Conservation (phyloP, 306 rosid genomes). For the Citrullus colocynthis region DNA sequence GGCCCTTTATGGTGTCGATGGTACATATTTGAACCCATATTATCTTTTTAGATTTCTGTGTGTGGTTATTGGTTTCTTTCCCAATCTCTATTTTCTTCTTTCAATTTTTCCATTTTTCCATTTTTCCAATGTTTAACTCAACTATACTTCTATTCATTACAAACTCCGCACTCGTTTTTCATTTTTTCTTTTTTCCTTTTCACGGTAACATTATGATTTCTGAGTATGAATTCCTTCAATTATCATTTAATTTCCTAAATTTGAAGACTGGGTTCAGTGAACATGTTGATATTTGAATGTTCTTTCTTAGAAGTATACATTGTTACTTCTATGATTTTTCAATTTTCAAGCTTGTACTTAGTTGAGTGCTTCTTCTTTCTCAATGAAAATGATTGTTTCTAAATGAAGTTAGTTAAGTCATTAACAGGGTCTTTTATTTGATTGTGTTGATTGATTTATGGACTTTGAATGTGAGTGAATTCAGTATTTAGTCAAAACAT, state of each 20-base stretch:
- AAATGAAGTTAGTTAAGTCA: background rate
- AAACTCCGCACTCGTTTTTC: background rate
- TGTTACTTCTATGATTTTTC: background rate
- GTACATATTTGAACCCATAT: constrained; percentile 11
- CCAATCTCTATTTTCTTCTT: too few relatives aligned
- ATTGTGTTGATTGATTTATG: background rate
- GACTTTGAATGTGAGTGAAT: background rate
- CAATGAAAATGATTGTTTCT: background rate
- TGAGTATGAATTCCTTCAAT: background rate
- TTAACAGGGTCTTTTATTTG: background rate
- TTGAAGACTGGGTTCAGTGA: background rate
- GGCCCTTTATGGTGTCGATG: constrained; percentile 64
- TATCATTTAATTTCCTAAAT: background rate
- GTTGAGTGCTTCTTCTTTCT: background rate
- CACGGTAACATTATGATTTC: background rate
- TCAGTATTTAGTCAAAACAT: background rate
- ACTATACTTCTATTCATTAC: background rate
- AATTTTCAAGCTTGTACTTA: background rate
- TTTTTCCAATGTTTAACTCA: background rate
- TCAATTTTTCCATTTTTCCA: too few relatives aligned
- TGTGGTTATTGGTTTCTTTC: too few relatives aligned
- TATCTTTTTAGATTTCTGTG: background rate
- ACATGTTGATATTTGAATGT: background rate
- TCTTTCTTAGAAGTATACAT: background rate
- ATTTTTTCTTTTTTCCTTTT: background rate